phyloP scores from a whole-genome alignment of 345 rosid genomes.

The Linum usitatissimum region DNA sequence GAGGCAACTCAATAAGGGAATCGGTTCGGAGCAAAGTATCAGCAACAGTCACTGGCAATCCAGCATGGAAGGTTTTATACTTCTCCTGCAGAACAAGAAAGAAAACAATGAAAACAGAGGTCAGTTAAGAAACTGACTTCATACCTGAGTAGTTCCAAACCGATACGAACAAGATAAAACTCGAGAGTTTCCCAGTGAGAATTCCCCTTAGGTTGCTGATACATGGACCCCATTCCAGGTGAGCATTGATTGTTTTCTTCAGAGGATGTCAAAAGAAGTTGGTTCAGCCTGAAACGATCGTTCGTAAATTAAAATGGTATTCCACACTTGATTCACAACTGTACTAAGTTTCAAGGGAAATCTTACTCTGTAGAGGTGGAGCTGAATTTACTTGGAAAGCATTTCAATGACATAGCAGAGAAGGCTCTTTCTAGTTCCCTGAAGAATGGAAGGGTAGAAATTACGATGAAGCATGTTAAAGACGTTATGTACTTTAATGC shows the following conservation, averaged over 20 bases:
- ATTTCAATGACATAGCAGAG: slow-evolving; percentile 62
- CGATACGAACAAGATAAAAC: slow-evolving; percentile 66
- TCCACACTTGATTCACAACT: neutral
- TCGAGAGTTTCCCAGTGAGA: slow-evolving; percentile 85
- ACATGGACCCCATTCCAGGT: slow-evolving; percentile 33
- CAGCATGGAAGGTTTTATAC: slow-evolving; percentile 56
- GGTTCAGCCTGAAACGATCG: slow-evolving; percentile 34
- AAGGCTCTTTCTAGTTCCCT: slow-evolving; percentile 88
- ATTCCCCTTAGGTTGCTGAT: slow-evolving; percentile 36
- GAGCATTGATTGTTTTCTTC: slow-evolving; percentile 48
- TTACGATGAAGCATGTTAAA: slow-evolving; percentile 14
- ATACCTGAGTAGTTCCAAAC: neutral
- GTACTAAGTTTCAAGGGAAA: neutral
- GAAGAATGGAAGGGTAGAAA: slow-evolving; percentile 11
- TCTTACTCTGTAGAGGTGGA: slow-evolving; percentile 32
- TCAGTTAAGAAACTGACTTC: neutral
- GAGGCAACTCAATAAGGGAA: slow-evolving; percentile 74
- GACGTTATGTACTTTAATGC: slow-evolving; percentile 7
- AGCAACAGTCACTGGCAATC: slow-evolving; percentile 79
- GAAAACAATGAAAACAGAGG: neutral
- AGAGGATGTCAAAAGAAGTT: slow-evolving; percentile 52
- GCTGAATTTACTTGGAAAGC: slow-evolving; percentile 57
- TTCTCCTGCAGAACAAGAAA: slow-evolving; percentile 43
- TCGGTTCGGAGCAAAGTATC: slow-evolving; percentile 84
- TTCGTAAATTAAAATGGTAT: slow-evolving; percentile 11